Evolutionary conservation across 805 yeast genomes (phyloP).

Genomic region (Teunomyces gatunensis): DNA sequence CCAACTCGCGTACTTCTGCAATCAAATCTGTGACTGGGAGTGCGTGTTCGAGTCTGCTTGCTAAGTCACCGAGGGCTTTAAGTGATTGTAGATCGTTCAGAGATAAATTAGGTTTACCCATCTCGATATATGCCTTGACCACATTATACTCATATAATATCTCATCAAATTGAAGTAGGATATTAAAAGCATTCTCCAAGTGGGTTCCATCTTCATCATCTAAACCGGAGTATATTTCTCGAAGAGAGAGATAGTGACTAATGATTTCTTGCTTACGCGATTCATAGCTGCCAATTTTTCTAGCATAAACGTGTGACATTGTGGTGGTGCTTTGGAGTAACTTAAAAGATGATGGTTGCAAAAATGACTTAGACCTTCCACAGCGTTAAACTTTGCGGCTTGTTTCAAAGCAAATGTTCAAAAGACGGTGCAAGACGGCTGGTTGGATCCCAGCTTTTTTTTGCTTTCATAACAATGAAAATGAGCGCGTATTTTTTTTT

Average conservation of each 20-base stretch:
- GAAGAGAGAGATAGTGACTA: conserved; percentile 12
- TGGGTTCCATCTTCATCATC: conserved; percentile 9
- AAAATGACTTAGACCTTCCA: not conserved
- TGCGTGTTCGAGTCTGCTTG: conserved; percentile 18
- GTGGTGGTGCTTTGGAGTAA: not conserved
- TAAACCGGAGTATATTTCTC: conserved; percentile 5
- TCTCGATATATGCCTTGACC: conserved; percentile 22
- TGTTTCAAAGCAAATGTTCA: not conserved
- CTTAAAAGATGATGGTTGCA: not conserved
- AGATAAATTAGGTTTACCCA: conserved; percentile 11
- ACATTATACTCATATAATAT: conserved; percentile 24
- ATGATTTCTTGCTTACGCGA: conserved; percentile 15
- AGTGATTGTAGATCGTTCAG: conserved; percentile 9
- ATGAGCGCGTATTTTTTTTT: not conserved
- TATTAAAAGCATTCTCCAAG: conserved; percentile 13
- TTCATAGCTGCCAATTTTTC: conserved; percentile 18
- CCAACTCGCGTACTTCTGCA: conserved; percentile 18
- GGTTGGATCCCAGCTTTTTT: conserved; percentile 1
- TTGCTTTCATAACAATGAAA: not conserved
- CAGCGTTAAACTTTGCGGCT: not conserved
- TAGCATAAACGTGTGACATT: not conserved
- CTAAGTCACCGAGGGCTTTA: conserved; percentile 14
- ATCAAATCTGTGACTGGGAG: conserved; percentile 22
- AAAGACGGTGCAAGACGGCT: not conserved
- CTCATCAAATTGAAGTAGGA: conserved; percentile 26